A percentile compares a stretch with the other conserved stretches of the same genome.
These are phyloP conservation scores for Globisporangium canariense DNA, from an alignment of 352 stramenopile genomes.

Conservation along the genomic window DNA sequence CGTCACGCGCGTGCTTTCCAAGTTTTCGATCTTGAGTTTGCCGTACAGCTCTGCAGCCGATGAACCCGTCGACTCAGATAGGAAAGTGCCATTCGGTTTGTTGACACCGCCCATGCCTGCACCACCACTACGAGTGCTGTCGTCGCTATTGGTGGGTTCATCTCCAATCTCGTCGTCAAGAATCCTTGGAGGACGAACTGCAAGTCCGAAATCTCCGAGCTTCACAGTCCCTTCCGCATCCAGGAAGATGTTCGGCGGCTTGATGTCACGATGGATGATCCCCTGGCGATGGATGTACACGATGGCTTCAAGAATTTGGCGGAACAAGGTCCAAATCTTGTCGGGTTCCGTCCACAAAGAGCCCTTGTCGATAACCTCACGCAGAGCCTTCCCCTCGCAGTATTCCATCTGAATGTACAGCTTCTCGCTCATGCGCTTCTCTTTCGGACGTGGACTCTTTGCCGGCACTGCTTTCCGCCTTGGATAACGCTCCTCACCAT, in stretches of 20 bases:
- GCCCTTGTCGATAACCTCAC: constrained; percentile 93
- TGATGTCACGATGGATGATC: constrained; percentile 93
- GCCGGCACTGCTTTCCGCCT: constrained; percentile 12
- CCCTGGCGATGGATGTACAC: constrained; percentile 93
- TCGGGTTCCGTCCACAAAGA: constrained; percentile 74
- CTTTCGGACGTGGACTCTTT: constrained; percentile 2
- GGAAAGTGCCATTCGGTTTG: constrained; percentile 21
- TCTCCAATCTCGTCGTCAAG: constrained; percentile 45
- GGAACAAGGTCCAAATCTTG: constrained; percentile 93
- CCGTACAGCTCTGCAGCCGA: constrained; percentile 73
- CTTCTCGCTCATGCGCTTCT: constrained; percentile 62
- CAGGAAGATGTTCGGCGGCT: constrained; percentile 93
- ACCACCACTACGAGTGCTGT: constrained; percentile 8
- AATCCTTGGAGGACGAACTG: constrained; percentile 72
- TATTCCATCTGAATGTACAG: constrained; percentile 97
- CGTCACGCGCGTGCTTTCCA: constrained; percentile 59
- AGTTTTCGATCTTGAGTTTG: constrained; percentile 57
- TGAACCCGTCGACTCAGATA: constrained; percentile 57
- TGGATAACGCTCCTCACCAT: constrained; percentile 16
- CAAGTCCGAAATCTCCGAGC: constrained; percentile 94
- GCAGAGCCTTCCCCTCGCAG: constrained; percentile 91
- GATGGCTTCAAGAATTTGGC: constrained; percentile 94
- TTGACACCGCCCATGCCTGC: constrained; percentile 6
- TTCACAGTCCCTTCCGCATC: constrained; percentile 91
- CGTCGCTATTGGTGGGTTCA: constrained; percentile 16